phyloP scores from a whole-genome alignment of 768 basidiomycete species.

The Pleurotus djamor region DNA sequence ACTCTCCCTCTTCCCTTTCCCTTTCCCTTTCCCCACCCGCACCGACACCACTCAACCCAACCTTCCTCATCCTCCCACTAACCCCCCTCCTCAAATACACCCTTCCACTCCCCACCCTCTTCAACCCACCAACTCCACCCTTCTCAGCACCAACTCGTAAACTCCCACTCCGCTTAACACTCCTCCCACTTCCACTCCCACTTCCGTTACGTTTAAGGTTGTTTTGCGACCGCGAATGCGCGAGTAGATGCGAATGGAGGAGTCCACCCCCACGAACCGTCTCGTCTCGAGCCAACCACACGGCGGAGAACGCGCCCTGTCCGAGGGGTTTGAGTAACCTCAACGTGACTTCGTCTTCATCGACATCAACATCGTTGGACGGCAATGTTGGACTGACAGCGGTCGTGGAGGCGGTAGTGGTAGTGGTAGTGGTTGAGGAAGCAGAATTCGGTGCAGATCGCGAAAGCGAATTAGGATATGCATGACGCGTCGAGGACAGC shows the following conservation, averaged over 20 bases:
- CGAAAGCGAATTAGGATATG: constrained; percentile 4
- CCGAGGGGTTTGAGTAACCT: constrained; percentile 57
- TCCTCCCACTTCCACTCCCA: constrained; percentile 25
- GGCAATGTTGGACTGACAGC: background rate
- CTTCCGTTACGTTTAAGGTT: too few relatives aligned
- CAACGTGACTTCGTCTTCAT: constrained; percentile 22
- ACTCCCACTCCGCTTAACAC: background rate
- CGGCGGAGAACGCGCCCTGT: constrained; percentile 71
- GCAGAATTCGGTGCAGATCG: too few relatives aligned
- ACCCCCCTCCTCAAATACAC: background rate
- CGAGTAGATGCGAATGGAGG: too few relatives aligned
- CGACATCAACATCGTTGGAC: too few relatives aligned
- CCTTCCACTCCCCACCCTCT: background rate
- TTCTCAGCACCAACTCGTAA: background rate
- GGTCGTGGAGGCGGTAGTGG: constrained; percentile 11
- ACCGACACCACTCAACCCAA: background rate
- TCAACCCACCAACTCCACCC: background rate
- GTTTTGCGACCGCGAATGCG: too few relatives aligned
- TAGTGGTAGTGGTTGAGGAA: background rate
- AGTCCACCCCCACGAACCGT: constrained; percentile 21
- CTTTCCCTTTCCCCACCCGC: background rate
- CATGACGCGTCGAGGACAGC: constrained; percentile 4
- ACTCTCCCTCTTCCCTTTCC: background rate
- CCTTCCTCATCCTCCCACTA: background rate
- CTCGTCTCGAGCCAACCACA: constrained; percentile 68